These are phyloP conservation scores for Rauvolfia tetraphylla DNA, from an alignment of 257 asterid genomes.

Conservation along the genomic window DNA sequence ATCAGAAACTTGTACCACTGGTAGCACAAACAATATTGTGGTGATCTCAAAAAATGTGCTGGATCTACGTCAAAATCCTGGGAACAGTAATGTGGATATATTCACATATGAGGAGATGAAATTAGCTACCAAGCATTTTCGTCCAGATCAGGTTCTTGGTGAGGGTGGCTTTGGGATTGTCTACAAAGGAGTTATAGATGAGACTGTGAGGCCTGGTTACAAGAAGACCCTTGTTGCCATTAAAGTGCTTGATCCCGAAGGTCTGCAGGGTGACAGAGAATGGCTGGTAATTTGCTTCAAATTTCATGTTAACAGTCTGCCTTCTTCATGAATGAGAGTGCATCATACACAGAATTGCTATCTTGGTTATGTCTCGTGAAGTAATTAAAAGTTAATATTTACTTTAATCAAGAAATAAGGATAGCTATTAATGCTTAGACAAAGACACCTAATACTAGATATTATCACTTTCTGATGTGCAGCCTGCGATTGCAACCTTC, in stretches of 20 bases:
- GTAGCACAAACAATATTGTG: slow-evolving; percentile 33
- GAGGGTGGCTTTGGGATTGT: slow-evolving; percentile 94
- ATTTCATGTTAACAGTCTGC: not conserved
- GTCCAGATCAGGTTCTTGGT: slow-evolving; percentile 86
- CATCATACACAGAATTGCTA: not conserved
- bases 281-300: slow-evolving; percentile 54
- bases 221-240: slow-evolving; percentile 66
- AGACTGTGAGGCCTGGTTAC: slow-evolving; percentile 60
- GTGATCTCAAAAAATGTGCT: slow-evolving; percentile 60
- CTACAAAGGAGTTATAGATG: slow-evolving; percentile 85
- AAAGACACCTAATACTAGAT: no score
- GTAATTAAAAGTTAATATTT: not conserved
- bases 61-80: slow-evolving; percentile 73
- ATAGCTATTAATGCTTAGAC: no score
- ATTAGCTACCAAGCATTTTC: slow-evolving; percentile 82
- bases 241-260: slow-evolving; percentile 91
- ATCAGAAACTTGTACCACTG: slow-evolving; percentile 15
- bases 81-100: slow-evolving; percentile 68
- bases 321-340: not conserved
- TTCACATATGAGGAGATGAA: slow-evolving; percentile 91
- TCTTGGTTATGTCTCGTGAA: not conserved
- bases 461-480: no score
- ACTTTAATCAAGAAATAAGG: no score
- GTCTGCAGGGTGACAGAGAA: slow-evolving; percentile 91
- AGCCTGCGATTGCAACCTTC: no score